Evolutionary conservation across 164 flowering plant genomes (phyloP).

Genomic region (Vitis vinifera): ASM3070453v1 NC_081810.1:23437001-23437500

Average conservation of each 20-base stretch:
- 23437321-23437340: slow-evolving; percentile 14
- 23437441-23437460: too few relatives aligned
- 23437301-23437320: slow-evolving; percentile 36
- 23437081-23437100: slow-evolving; percentile 52
- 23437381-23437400: too few relatives aligned
- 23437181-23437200: slow-evolving; percentile 67
- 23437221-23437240: slow-evolving; percentile 5
- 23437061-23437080: slow-evolving; percentile 54
- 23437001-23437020: slow-evolving; percentile 39
- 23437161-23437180: slow-evolving; percentile 67
- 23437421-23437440: too few relatives aligned
- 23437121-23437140: slow-evolving; percentile 71
- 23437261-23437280: background rate
- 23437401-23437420: too few relatives aligned
- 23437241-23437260: background rate
- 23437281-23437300: too few relatives aligned
- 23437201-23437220: slow-evolving; percentile 28
- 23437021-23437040: slow-evolving; percentile 35
- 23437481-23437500: too few relatives aligned
- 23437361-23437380: background rate
- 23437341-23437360: slow-evolving; percentile 24
- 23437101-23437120: slow-evolving; percentile 72
- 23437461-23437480: too few relatives aligned
- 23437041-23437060: slow-evolving; percentile 73
- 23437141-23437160: slow-evolving; percentile 69